phyloP scores from a whole-genome alignment of 768 basidiomycete species.

The Pleurotus djamor region DNA sequence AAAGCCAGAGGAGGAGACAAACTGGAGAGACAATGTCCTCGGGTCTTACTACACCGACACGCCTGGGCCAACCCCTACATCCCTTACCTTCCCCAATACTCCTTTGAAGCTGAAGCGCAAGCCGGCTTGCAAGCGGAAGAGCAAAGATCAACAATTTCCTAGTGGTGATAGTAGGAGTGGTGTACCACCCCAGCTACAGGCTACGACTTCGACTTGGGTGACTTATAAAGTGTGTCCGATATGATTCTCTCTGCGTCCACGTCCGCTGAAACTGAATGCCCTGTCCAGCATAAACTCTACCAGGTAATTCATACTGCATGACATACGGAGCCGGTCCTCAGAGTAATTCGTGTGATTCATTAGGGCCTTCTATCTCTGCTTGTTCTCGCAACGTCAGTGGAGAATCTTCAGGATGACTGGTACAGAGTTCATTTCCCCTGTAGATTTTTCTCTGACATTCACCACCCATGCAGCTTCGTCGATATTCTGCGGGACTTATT shows the following conservation, averaged over 20 bases:
- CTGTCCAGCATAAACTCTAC: conserved; percentile 1
- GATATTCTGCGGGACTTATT: background rate
- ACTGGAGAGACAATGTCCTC: background rate
- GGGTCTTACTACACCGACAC: background rate
- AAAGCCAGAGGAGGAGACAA: background rate
- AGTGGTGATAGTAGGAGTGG: too few species aligned
- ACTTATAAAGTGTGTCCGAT: background rate
- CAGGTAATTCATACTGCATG: background rate
- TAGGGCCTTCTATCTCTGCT: conserved; percentile 1
- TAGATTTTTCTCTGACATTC: background rate
- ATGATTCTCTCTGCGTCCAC: background rate
- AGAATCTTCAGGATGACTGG: background rate
- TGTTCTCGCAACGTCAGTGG: background rate
- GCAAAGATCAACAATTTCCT: background rate
- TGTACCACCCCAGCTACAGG: background rate
- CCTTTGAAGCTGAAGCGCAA: background rate
- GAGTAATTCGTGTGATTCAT: background rate
- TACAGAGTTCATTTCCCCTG: background rate
- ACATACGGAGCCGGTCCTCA: background rate
- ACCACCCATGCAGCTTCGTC: background rate
- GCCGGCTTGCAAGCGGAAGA: conserved; percentile 1
- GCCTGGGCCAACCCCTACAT: background rate
- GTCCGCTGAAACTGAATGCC: background rate
- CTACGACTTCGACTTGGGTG: background rate
- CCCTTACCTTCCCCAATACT: background rate